Percentiles rank a stretch among this genome's conserved stretches.
These are phyloP conservation scores for Ogataea pilisensis DNA, from an alignment of 805 yeast species.

Conservation along the genomic window DNA sequence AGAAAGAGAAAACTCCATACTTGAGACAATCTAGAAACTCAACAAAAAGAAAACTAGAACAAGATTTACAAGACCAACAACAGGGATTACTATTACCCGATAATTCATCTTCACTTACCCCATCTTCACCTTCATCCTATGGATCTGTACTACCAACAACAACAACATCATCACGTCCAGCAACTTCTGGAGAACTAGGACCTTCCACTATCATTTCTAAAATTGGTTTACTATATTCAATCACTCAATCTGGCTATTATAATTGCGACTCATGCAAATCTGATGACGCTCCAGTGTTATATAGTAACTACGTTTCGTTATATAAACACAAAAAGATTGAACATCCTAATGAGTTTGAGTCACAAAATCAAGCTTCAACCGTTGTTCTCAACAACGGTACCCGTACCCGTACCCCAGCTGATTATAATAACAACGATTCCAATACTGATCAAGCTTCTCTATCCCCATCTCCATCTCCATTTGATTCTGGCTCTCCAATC, in stretches of 20 bases:
- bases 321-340: slow-evolving; percentile 17
- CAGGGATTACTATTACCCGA: background rate
- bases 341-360: slow-evolving; percentile 21
- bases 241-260: slow-evolving; percentile 18
- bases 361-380: too few relatives aligned
- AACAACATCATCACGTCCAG: background rate
- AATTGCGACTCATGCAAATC: slow-evolving; percentile 17
- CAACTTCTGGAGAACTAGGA: background rate
- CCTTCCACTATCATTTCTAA: slow-evolving; percentile 2
- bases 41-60: slow-evolving; percentile 11
- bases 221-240: slow-evolving; percentile 14
- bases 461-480: slow-evolving; percentile 8
- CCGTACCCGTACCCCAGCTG: too few relatives aligned
- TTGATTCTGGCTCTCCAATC: too few relatives aligned
- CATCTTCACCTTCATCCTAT: background rate
- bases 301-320: slow-evolving; percentile 17
- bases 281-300: slow-evolving; percentile 5
- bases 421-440: too few relatives aligned
- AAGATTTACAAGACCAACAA: slow-evolving; percentile 1
- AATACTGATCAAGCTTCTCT: too few relatives aligned
- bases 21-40: slow-evolving; percentile 14
- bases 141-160: background rate
- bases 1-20: background rate
- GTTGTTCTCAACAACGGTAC: too few relatives aligned
- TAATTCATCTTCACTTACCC: background rate